Conservation (phyloP, 371 early-diverging fungal species). For the Rhizopus delemar region DNA sequence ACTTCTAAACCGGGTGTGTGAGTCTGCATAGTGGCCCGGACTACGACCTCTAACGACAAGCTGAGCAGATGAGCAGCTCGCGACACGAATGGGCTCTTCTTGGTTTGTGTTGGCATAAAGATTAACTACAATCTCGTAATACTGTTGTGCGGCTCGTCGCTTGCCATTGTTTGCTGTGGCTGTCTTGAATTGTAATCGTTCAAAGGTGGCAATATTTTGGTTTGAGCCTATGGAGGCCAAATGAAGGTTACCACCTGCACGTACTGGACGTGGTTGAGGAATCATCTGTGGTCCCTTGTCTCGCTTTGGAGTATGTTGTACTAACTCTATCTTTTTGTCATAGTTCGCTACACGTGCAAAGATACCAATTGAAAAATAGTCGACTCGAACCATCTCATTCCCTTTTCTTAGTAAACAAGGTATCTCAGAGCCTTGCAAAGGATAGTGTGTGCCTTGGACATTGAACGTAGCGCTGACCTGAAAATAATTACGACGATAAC, state of each 20-base stretch:
- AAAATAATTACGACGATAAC: constrained; percentile 88
- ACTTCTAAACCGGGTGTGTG: constrained; percentile 35
- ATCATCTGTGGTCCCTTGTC: constrained; percentile 83
- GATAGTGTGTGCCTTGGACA: constrained; percentile 42
- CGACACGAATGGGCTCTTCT: constrained; percentile 53
- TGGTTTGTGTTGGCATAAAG: constrained; percentile 59
- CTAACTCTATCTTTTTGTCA: constrained; percentile 69
- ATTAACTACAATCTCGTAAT: constrained; percentile 68
- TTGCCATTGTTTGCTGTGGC: constrained; percentile 90
- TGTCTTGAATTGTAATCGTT: constrained; percentile 90
- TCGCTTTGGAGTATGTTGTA: constrained; percentile 89
- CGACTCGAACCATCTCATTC: constrained; percentile 21
- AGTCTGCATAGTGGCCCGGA: constrained; percentile 82
- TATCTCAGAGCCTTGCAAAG: constrained; percentile 37
- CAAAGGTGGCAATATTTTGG: constrained; percentile 67
- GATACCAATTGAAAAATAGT: constrained; percentile 65
- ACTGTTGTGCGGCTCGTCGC: constrained; percentile 82
- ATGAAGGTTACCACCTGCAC: constrained; percentile 54
- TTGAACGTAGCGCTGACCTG: constrained; percentile 73
- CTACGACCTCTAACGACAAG: constrained; percentile 87
- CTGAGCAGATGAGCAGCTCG: constrained; percentile 64
- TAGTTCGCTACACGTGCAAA: constrained; percentile 53
- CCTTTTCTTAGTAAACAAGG: constrained; percentile 49
- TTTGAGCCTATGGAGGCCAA: constrained; percentile 32
- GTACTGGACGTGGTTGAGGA: constrained; percentile 61